Percentiles rank a stretch among this genome's conserved stretches.
These are phyloP conservation scores for Pyrrhoderma lamaoense DNA, from an alignment of 1,284 basidiomycete species.

Conservation along the genomic window DNA sequence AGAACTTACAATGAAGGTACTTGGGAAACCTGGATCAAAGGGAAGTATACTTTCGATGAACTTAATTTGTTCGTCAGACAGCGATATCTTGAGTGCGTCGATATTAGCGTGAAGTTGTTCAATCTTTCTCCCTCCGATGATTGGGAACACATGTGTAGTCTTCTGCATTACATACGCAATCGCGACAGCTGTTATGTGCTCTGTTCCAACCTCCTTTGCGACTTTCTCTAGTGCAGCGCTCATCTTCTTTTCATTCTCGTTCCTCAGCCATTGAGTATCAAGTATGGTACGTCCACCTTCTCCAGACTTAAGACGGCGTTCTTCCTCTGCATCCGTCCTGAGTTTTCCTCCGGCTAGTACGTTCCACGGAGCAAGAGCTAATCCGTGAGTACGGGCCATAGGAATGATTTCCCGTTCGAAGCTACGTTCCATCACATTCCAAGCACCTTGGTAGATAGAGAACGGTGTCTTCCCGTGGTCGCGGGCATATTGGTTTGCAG, in stretches of 20 bases:
- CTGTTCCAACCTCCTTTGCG: constrained; percentile 28
- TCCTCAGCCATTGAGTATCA: constrained; percentile 15
- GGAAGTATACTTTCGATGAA: constrained; percentile 19
- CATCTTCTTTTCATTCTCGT: constrained; percentile 18
- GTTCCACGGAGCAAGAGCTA: constrained; percentile 29
- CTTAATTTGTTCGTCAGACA: constrained; percentile 23
- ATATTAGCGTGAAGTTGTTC: constrained; percentile 20
- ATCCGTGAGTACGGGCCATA: constrained; percentile 37
- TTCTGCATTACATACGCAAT: constrained; percentile 20
- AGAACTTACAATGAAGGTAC: constrained; percentile 21
- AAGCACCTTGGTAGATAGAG: constrained; percentile 45
- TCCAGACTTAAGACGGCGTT: constrained; percentile 13
- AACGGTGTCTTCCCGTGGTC: constrained; percentile 42
- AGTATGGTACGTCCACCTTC: constrained; percentile 14
- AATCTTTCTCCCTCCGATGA: constrained; percentile 19
- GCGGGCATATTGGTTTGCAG: constrained; percentile 30
- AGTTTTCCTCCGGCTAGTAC: constrained; percentile 25
- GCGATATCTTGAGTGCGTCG: constrained; percentile 22
- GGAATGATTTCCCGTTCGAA: constrained; percentile 49
- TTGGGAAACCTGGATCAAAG: constrained; percentile 24
- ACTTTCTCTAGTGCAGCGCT: constrained; percentile 23
- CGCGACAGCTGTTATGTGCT: constrained; percentile 20
- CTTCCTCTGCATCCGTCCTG: constrained; percentile 18
- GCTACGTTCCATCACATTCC: constrained; percentile 39
- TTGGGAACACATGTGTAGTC: constrained; percentile 20